Conservation (phyloP, 2,329 filamentous ascomycete genomes). For the Apiospora saccharicola region DNA sequence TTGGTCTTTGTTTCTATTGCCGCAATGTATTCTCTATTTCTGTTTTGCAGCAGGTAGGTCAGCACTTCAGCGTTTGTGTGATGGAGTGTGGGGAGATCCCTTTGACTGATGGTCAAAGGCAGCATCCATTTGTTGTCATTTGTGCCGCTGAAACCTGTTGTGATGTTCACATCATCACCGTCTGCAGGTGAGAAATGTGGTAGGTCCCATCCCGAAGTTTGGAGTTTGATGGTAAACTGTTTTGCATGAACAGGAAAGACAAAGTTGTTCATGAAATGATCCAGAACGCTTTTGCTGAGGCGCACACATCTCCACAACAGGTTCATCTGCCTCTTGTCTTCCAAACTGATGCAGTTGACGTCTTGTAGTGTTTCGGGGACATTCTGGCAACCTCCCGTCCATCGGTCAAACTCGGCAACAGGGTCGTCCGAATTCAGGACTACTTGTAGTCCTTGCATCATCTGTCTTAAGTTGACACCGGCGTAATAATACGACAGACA, state of each 20-base stretch:
- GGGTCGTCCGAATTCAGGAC: slow-evolving; percentile 47
- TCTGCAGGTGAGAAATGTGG: neutral
- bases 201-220: neutral
- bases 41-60: neutral
- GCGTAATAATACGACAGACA: slow-evolving; percentile 73
- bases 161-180: neutral
- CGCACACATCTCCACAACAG: too few species aligned
- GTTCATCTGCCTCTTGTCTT: slow-evolving; percentile 60
- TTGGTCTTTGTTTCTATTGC: slow-evolving; percentile 26
- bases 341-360: slow-evolving; percentile 65
- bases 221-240: slow-evolving; percentile 66
- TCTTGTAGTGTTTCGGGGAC: slow-evolving; percentile 55
- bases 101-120: neutral
- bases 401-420: slow-evolving; percentile 56
- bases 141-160: neutral
- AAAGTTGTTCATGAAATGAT: slow-evolving; percentile 68
- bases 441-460: slow-evolving; percentile 55
- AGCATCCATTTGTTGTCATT: neutral
- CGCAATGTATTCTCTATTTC: slow-evolving; percentile 31
- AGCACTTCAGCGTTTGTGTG: slow-evolving; percentile 63
- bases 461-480: slow-evolving; percentile 58
- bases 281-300: slow-evolving; percentile 55
- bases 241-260: slow-evolving; percentile 65
- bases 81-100: slow-evolving; percentile 4
- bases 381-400: slow-evolving; percentile 45